Evolutionary conservation across 345 rosid species (phyloP).

Genomic region (Tarenaya hassleriana): DNA sequence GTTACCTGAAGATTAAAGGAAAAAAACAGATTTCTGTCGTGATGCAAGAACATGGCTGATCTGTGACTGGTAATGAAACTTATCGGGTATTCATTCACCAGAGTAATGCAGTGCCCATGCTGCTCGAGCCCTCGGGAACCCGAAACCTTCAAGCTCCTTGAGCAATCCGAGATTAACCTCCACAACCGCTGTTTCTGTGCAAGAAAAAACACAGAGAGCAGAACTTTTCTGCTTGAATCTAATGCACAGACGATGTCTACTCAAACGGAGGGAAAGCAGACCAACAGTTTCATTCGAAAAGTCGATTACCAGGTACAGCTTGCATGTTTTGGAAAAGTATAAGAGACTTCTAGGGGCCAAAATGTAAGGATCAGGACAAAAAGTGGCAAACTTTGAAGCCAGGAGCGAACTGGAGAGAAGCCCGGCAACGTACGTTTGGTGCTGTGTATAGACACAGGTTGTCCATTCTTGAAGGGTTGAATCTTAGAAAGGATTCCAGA

Average conservation of each 20-base stretch:
- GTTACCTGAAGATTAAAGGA: constrained; percentile 42
- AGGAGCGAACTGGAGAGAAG: constrained; percentile 15
- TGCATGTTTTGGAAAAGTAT: too few relatives aligned
- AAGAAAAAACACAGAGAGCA: not conserved
- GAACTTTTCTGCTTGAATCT: not conserved
- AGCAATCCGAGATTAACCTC: constrained; percentile 53
- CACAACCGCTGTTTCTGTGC: constrained; percentile 34
- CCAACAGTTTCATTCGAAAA: too few relatives aligned
- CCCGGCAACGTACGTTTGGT: constrained; percentile 10
- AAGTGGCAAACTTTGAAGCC: too few relatives aligned
- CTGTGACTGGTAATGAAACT: not conserved
- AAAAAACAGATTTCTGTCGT: too few relatives aligned
- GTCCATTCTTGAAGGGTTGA: too few relatives aligned
- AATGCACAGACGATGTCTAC: not conserved
- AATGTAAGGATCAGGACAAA: too few relatives aligned
- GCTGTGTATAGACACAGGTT: too few relatives aligned
- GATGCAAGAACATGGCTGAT: not conserved
- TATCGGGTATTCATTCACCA: constrained; percentile 33
- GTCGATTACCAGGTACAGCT: too few relatives aligned
- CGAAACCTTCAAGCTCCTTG: constrained; percentile 58
- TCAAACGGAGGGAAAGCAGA: too few relatives aligned
- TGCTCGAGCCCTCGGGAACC: constrained; percentile 53
- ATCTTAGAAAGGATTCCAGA: too few relatives aligned
- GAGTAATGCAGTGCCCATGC: constrained; percentile 60
- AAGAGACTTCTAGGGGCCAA: too few relatives aligned